Conservation (phyloP, 108 stramenopile species). For the Schizochytrium sp. region DNA sequence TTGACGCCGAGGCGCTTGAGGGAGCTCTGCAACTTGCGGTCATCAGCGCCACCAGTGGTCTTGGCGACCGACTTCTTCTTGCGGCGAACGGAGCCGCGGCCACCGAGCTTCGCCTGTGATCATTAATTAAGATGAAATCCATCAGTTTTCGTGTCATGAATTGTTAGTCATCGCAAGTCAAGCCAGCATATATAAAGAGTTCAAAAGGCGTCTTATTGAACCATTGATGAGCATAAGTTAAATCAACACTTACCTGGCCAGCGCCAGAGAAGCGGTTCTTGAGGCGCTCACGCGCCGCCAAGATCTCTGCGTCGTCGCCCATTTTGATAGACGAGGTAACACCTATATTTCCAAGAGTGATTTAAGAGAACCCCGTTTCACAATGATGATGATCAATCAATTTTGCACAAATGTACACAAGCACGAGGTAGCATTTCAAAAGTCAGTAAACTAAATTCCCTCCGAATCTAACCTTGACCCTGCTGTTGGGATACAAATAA, state of each 20-base stretch:
- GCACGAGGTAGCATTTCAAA: no score
- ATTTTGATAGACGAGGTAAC: constrained; percentile 35
- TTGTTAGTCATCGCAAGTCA: neutral
- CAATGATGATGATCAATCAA: no score
- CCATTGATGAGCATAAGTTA: neutral
- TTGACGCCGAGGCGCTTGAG: constrained; percentile 96
- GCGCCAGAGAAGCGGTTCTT: constrained; percentile 51
- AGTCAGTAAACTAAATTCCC: no score
- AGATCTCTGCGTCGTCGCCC: constrained; percentile 59
- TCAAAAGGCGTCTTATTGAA: neutral
- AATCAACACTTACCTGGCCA: neutral
- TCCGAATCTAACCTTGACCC: no score
- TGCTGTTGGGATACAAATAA: no score
- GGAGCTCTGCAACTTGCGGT: constrained; percentile 89
- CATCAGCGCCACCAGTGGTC: constrained; percentile 87
- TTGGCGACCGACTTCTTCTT: constrained; percentile 91
- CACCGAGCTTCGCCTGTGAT: constrained; percentile 82
- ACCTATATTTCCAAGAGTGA: no score
- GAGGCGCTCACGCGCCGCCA: constrained; percentile 60
- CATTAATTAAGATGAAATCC: neutral
- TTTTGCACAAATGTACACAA: no score
- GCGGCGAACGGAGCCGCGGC: constrained; percentile 90
- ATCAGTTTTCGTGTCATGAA: neutral
- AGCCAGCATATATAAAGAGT: neutral
- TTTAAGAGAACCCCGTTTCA: no score